Evolutionary conservation across 1,139 yeast species (phyloP), one percentile per base, ranked within the genome.

Genomic region (Geotrichum restrictum): DNA sequence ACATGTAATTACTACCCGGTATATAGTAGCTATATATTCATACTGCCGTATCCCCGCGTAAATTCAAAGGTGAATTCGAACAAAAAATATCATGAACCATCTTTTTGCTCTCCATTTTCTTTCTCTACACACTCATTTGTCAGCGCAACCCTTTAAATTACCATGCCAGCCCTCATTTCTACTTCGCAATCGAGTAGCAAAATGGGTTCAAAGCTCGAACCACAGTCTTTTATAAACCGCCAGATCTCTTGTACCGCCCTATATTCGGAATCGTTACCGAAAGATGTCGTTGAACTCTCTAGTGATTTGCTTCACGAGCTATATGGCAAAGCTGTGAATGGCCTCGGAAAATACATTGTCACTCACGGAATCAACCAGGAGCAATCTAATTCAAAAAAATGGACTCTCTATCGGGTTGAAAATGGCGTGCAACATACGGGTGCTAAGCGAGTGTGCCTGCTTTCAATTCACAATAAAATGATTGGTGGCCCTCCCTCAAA

Each of bases 121-220:
- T n/a, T 11, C 8, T 45, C 14, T 19, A 13, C 31, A n/a, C 6
- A 14, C 11, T n/a, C n/a, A n/a, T n/a, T n/a, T n/a, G 8, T 24
- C 29, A 19, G 24, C 41, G 4, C 32, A 19, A 22, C 44, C n/a
- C n/a, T n/a, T n/a, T 14, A 22, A 27, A n/a, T 29, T 14, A 42
- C 11, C 29, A 49, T 49, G 52, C 52, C 52, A 5, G 52, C 52
- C 18, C 45, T 44, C 19, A 43, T 49, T 22, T 49, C 52, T 18
- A 38, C 42, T 21, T 36, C 45, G 13, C 44, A 8, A 10, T 11
- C 22, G 11, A 33, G 38, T 31, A 43, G 36, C 44, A 24, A 21
- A 16, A 40, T 24, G 32, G 3, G 31, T 14, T 3, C 44, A 21
- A 40, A 40, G 31, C 31, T 21, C 31, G 8, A 24, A 24, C 29